These are phyloP conservation scores for Madurella fahalii DNA, from an alignment of 2,329 filamentous ascomycete species.

Conservation along the genomic window DNA sequence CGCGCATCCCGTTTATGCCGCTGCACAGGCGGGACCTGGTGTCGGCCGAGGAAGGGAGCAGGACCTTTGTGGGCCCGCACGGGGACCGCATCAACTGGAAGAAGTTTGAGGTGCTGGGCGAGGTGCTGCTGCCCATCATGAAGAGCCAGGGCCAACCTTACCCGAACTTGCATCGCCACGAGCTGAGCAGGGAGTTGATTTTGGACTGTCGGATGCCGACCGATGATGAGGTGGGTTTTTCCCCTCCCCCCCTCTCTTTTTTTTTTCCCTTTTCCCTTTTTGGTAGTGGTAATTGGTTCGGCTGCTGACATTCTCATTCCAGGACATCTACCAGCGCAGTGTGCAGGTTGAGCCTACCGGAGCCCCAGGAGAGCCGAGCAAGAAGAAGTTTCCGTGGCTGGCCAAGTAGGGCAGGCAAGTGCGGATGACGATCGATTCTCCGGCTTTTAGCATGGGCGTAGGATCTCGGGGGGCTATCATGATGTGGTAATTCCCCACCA, in stretches of 20 bases:
- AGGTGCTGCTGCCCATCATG: conserved; percentile 86
- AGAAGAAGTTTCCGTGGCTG: conserved; percentile 66
- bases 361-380: conserved; percentile 44
- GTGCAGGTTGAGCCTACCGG: conserved; percentile 53
- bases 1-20: conserved; percentile 90
- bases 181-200: conserved; percentile 69
- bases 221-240: conserved; percentile 75
- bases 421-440: neutral
- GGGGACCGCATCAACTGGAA: conserved; percentile 88
- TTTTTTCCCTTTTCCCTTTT: neutral
- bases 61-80: conserved; percentile 74
- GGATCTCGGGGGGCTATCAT: neutral
- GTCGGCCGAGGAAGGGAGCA: conserved; percentile 86
- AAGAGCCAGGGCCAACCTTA: conserved; percentile 85
- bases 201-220: conserved; percentile 76
- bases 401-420: conserved; percentile 36
- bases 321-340: conserved; percentile 64
- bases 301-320: conserved; percentile 3
- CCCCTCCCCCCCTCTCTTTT: conserved; percentile 16
- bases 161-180: conserved; percentile 63
- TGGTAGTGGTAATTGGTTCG: neutral
- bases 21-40: conserved; percentile 86
- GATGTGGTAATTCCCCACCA: neutral
- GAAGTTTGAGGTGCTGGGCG: conserved; percentile 95
- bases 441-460: neutral